phyloP scores from a whole-genome alignment of 73 alveolate species.

The Paramecium sexaurelia region DNA sequence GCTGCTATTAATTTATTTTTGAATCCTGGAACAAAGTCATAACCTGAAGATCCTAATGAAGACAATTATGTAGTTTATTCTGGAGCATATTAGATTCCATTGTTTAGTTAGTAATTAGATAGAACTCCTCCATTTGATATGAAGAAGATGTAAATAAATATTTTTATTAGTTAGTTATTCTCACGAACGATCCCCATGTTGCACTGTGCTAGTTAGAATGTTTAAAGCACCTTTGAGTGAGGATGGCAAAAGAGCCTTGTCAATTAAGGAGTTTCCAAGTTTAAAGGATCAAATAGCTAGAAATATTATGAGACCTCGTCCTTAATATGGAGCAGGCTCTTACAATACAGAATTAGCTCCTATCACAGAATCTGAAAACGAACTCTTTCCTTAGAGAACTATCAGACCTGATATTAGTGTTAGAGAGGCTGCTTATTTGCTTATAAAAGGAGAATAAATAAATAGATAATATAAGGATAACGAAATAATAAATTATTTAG shows the following conservation, averaged over 20 bases:
- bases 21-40: conserved; percentile 68
- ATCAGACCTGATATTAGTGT: conserved; percentile 40
- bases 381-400: conserved; percentile 35
- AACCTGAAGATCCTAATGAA: conserved; percentile 73
- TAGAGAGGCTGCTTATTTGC: conserved; percentile 59
- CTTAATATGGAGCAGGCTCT: conserved; percentile 58
- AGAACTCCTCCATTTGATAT: conserved; percentile 78
- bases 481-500: conserved; percentile 59
- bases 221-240: conserved; percentile 80
- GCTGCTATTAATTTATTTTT: conserved; percentile 83
- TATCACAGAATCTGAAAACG: conserved; percentile 62
- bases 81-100: conserved; percentile 83
- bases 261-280: conserved; percentile 67
- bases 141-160: conserved; percentile 64
- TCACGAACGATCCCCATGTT: conserved; percentile 88
- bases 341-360: conserved; percentile 54
- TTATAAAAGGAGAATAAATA: conserved; percentile 48
- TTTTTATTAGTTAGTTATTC: conserved; percentile 58
- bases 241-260: conserved; percentile 80
- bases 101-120: conserved; percentile 74
- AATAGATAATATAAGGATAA: conserved; percentile 34
- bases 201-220: conserved; percentile 82
- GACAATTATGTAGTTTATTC: conserved; percentile 74
- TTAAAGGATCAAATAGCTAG: conserved; percentile 18
- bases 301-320: conserved; percentile 55